Evolutionary conservation across 768 basidiomycete species (phyloP).

Genomic region (Mycena rebaudengoi): DNA sequence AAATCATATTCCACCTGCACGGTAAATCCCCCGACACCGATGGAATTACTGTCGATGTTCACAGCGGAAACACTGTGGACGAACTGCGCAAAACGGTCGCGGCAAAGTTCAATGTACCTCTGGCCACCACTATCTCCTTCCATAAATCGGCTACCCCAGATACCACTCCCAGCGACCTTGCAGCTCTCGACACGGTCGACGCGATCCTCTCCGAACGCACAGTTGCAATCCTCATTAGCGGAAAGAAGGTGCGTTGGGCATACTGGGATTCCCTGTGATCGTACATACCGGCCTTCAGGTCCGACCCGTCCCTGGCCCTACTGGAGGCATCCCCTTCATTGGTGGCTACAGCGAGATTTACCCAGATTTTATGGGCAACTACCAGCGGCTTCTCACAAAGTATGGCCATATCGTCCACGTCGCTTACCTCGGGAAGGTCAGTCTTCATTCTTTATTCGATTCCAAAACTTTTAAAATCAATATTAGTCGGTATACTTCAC

Average conservation of each 20-base stretch:
- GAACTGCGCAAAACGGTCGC: constrained; percentile 15
- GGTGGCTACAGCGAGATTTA: constrained; percentile 26
- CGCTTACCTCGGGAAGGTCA: constrained; percentile 17
- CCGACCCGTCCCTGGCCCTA: constrained; percentile 20
- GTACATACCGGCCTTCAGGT: background rate
- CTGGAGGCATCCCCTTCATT: constrained; percentile 21
- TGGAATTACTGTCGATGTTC: constrained; percentile 11
- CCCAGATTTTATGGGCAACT: constrained; percentile 27
- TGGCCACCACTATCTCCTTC: constrained; percentile 13
- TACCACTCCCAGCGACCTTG: background rate
- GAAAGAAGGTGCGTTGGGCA: constrained; percentile 18
- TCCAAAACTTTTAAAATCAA: too few species aligned
- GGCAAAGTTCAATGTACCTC: constrained; percentile 3
- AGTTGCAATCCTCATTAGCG: constrained; percentile 16
- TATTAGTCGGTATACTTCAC: constrained; percentile 16
- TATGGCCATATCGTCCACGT: constrained; percentile 25
- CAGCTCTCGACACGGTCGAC: background rate
- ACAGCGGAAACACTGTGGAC: background rate
- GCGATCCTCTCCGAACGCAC: background rate
- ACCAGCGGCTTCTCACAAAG: constrained; percentile 21
- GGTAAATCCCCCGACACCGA: constrained; percentile 14
- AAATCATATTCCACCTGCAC: constrained; percentile 18
- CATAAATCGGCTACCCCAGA: constrained; percentile 1
- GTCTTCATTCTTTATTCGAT: background rate
- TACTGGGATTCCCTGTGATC: background rate